Conservation (phyloP, 371 early-diverging fungal genomes). For the Dinochytrium kinnereticum region DNA sequence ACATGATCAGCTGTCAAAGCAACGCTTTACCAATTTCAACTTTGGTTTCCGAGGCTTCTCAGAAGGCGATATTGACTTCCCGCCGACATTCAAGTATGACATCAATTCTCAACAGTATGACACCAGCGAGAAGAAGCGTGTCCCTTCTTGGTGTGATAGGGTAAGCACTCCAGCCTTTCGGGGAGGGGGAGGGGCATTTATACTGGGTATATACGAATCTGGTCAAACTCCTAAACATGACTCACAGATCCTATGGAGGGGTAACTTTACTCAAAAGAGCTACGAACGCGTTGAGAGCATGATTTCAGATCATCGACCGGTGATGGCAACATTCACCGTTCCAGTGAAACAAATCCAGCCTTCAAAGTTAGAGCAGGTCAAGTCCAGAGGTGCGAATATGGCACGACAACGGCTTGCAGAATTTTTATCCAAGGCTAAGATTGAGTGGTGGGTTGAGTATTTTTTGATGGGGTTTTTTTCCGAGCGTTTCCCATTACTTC, state of each 20-base stretch:
- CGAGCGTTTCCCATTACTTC: not conserved
- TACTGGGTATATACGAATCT: too few relatives aligned
- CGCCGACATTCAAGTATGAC: conserved; percentile 89
- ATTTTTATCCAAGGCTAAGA: not conserved
- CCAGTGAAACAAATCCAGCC: conserved; percentile 61
- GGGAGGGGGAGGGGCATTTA: too few relatives aligned
- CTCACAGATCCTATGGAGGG: conserved; percentile 45
- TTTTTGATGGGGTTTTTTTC: too few relatives aligned
- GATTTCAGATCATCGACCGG: conserved; percentile 84
- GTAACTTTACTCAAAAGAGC: conserved; percentile 14
- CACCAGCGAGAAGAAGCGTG: conserved; percentile 76
- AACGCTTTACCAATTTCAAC: conserved; percentile 53
- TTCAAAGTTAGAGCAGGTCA: conserved; percentile 15
- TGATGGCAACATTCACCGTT: conserved; percentile 66
- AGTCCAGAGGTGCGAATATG: not conserved
- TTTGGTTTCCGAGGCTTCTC: conserved; percentile 67
- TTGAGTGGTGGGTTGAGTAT: conserved; percentile 5
- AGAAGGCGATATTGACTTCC: conserved; percentile 71
- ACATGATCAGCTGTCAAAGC: conserved; percentile 70
- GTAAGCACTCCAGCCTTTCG: too few relatives aligned
- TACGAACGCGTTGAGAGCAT: conserved; percentile 65
- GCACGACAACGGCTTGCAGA: not conserved
- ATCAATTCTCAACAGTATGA: conserved; percentile 72
- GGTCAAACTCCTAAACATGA: too few relatives aligned
- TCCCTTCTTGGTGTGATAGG: conserved; percentile 89